phyloP scores from a whole-genome alignment of 2,329 filamentous ascomycete genomes.

The Fusarium camptoceras region DNA sequence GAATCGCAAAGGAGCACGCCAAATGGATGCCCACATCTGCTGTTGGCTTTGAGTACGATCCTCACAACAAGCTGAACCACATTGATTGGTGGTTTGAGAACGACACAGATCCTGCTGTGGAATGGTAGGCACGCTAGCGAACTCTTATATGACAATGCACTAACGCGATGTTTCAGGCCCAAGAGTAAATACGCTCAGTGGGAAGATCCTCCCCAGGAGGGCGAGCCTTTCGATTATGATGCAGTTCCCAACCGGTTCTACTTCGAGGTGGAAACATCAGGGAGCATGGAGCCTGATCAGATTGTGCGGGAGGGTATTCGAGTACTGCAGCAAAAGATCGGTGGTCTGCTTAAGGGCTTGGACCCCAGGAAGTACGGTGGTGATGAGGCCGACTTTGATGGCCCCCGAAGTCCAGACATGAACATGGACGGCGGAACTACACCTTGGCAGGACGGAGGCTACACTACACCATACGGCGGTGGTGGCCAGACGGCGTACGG shows the following conservation, averaged over 20 bases:
- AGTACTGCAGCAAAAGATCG: slow-evolving; percentile 90
- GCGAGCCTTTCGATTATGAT: slow-evolving; percentile 91
- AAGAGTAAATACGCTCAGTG: slow-evolving; percentile 82
- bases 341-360: slow-evolving; percentile 74
- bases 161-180: slow-evolving; percentile 66
- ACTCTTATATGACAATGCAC: neutral
- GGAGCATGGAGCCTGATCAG: slow-evolving; percentile 87
- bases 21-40: slow-evolving; percentile 97
- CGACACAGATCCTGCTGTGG: slow-evolving; percentile 75
- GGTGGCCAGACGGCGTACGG: slow-evolving; percentile 74
- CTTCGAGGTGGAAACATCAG: slow-evolving; percentile 90
- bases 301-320: slow-evolving; percentile 91
- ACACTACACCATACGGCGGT: slow-evolving; percentile 72
- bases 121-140: slow-evolving; percentile 74
- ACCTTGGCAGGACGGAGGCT: slow-evolving; percentile 72
- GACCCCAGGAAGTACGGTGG: slow-evolving; percentile 63
- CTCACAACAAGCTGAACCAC: slow-evolving; percentile 94
- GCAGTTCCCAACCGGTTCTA: slow-evolving; percentile 89
- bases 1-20: slow-evolving; percentile 97
- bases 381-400: slow-evolving; percentile 70
- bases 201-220: slow-evolving; percentile 83
- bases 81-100: slow-evolving; percentile 94
- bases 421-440: slow-evolving; percentile 68
- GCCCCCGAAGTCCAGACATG: slow-evolving; percentile 73
- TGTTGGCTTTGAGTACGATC: slow-evolving; percentile 97